A percentile compares a stretch with the other conserved stretches of the same genome.
phyloP scores from a whole-genome alignment of 257 asterid species.

The Ilex asprella region DNA sequence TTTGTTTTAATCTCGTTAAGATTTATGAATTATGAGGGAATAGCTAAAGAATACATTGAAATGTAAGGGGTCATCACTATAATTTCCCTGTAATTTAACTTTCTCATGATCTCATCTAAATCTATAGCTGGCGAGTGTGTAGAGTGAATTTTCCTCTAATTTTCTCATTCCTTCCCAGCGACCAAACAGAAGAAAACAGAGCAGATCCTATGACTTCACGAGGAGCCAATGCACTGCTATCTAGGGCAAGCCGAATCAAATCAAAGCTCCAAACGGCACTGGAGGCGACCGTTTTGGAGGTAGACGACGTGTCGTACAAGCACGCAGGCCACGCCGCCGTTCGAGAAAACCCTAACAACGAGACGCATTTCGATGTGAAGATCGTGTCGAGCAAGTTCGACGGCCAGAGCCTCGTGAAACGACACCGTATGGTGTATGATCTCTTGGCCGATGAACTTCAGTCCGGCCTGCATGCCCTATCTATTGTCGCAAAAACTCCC shows the following conservation, averaged over 20 bases:
- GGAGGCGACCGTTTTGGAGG: constrained; percentile 53
- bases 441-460: constrained; percentile 78
- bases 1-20: too few relatives aligned
- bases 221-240: constrained; percentile 15
- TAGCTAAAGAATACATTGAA: too few relatives aligned
- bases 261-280: constrained; percentile 69
- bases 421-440: constrained; percentile 87
- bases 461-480: constrained; percentile 83
- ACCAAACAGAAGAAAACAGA: too few relatives aligned
- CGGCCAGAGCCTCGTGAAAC: constrained; percentile 72
- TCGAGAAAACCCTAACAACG: constrained; percentile 48
- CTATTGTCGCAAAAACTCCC: constrained; percentile 81
- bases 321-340: constrained; percentile 95
- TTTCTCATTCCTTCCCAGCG: too few relatives aligned
- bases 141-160: too few relatives aligned
- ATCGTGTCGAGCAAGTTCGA: constrained; percentile 63
- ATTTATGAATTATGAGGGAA: too few relatives aligned
- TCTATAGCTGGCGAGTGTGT: too few relatives aligned
- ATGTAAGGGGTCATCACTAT: too few relatives aligned
- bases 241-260: constrained; percentile 70
- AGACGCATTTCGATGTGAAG: constrained; percentile 77
- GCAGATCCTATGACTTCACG: constrained; percentile 53
- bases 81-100: too few relatives aligned
- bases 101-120: too few relatives aligned
- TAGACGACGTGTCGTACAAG: constrained; percentile 86